Percentiles rank a stretch among this genome's conserved stretches.
Conservation (phyloP, 2,329 filamentous ascomycete genomes). For the Gnomoniopsis sp. region DNA sequence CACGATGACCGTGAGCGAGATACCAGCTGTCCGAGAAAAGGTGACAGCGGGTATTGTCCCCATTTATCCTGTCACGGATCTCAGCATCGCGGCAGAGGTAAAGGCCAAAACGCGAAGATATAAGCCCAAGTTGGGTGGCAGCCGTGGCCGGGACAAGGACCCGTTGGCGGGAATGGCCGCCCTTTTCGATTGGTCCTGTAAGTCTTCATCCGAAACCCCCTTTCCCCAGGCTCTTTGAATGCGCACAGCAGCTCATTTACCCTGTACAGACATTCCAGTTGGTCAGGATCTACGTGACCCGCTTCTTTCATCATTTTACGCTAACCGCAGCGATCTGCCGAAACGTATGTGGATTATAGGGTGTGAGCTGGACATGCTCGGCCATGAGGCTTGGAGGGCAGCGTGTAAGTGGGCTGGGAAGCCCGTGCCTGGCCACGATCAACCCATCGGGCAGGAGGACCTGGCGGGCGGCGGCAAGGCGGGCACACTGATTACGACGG, state of each 20-base stretch:
- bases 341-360: constrained; percentile 39
- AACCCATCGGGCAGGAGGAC: constrained; percentile 29
- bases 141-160: constrained; percentile 26
- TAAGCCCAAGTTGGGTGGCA: constrained; percentile 30
- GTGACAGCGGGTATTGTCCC: constrained; percentile 34
- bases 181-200: constrained; percentile 39
- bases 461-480: constrained; percentile 20
- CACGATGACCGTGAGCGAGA: constrained; percentile 36
- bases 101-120: constrained; percentile 33
- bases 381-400: constrained; percentile 37
- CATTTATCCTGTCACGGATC: constrained; percentile 44
- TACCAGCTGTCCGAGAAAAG: constrained; percentile 31
- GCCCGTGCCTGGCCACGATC: constrained; percentile 24
- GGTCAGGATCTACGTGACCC: constrained; percentile 34
- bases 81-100: constrained; percentile 26
- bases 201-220: background rate
- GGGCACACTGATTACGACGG: constrained; percentile 19
- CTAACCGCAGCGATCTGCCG: constrained; percentile 33
- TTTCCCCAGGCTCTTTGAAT: no score
- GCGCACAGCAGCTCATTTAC: background rate
- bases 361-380: constrained; percentile 44
- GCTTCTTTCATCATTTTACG: constrained; percentile 37
- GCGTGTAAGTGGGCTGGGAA: constrained; percentile 32
- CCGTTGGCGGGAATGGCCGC: constrained; percentile 25
- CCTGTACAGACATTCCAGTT: constrained; percentile 26